phyloP scores from a whole-genome alignment of 2,329 filamentous ascomycete species.

The Fusarium succisae region DNA sequence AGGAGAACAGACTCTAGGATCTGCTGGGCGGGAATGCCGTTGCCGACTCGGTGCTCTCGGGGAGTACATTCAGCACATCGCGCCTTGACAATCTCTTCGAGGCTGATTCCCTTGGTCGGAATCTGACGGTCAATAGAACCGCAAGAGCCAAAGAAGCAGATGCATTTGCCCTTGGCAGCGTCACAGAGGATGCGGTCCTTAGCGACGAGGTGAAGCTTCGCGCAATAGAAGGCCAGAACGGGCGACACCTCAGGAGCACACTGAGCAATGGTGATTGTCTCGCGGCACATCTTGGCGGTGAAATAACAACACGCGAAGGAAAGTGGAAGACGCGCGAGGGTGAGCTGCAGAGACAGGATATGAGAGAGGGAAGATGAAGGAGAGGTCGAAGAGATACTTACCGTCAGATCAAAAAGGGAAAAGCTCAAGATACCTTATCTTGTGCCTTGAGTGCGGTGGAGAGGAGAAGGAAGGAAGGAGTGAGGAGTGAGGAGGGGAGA shows the following conservation, averaged over 20 bases:
- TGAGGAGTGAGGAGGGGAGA: not conserved
- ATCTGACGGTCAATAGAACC: constrained; percentile 9
- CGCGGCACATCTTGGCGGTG: constrained; percentile 36
- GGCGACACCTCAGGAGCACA: constrained; percentile 27
- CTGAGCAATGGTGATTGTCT: constrained; percentile 33
- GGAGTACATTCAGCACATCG: constrained; percentile 29
- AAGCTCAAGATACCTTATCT: not conserved
- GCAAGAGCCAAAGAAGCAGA: constrained; percentile 42
- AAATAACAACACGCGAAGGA: not conserved
- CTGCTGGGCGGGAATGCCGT: constrained; percentile 6
- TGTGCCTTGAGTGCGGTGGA: not conserved
- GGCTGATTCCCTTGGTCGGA: not conserved
- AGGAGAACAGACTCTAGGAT: constrained; percentile 31
- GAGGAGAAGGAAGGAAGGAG: not conserved
- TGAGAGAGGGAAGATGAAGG: not conserved
- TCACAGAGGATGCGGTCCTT: constrained; percentile 17
- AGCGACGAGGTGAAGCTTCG: constrained; percentile 39
- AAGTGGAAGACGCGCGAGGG: not conserved
- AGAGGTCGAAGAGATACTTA: not conserved
- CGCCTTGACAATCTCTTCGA: constrained; percentile 10
- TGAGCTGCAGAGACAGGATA: not conserved
- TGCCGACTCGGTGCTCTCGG: constrained; percentile 24
- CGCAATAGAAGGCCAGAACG: constrained; percentile 25
- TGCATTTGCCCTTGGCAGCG: constrained; percentile 16
- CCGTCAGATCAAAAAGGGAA: not conserved